phyloP scores from a whole-genome alignment of 768 basidiomycete genomes.

The Termitomyces sp. region DNA sequence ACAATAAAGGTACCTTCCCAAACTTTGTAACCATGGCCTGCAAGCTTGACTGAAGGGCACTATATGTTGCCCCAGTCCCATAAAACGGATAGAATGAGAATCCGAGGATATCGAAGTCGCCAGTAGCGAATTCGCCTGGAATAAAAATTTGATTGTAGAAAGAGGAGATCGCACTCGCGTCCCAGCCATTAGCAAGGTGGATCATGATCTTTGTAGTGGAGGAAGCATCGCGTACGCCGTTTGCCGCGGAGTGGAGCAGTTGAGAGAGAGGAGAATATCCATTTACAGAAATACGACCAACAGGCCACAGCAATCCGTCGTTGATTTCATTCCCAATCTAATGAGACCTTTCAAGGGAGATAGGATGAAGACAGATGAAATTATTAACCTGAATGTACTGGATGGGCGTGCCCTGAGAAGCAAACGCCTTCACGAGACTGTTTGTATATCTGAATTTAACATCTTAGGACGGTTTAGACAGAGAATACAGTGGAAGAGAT shows the following conservation, averaged over 20 bases:
- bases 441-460: slow-evolving; percentile 38
- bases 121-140: slow-evolving; percentile 39
- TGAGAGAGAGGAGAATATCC: slow-evolving; percentile 50
- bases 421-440: slow-evolving; percentile 45
- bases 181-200: slow-evolving; percentile 63
- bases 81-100: slow-evolving; percentile 68
- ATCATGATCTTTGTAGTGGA: slow-evolving; percentile 45
- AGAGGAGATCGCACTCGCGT: slow-evolving; percentile 33
- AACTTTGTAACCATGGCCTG: slow-evolving; percentile 41
- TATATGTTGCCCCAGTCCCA: slow-evolving; percentile 48
- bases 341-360: background rate
- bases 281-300: slow-evolving; percentile 44
- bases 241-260: slow-evolving; percentile 53
- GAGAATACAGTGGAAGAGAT: slow-evolving; percentile 5
- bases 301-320: slow-evolving; percentile 57
- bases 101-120: slow-evolving; percentile 52
- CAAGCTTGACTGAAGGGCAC: slow-evolving; percentile 43
- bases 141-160: slow-evolving; percentile 51
- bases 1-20: slow-evolving; percentile 34
- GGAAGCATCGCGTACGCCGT: slow-evolving; percentile 44
- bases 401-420: slow-evolving; percentile 46
- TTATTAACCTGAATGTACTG: slow-evolving; percentile 39
- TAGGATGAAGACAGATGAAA: background rate
- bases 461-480: background rate
- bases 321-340: slow-evolving; percentile 66